Evolutionary conservation across 1,284 basidiomycete species (phyloP).

Genomic region (Tausonia pullulans): DNA sequence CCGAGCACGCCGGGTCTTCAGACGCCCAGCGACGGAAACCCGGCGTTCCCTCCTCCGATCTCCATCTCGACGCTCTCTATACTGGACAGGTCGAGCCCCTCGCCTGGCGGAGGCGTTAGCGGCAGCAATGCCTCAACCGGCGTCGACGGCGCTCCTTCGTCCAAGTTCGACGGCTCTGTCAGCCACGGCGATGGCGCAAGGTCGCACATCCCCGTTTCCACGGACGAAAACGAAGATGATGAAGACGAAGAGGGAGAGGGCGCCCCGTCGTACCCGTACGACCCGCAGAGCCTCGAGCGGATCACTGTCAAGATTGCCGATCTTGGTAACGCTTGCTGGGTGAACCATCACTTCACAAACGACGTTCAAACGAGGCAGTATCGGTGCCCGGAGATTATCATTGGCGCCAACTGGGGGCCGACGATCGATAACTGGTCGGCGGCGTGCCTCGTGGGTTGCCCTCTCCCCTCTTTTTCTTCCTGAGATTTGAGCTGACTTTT

Average conservation of each 20-base stretch:
- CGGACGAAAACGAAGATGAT: constrained; percentile 33
- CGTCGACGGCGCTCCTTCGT: constrained; percentile 9
- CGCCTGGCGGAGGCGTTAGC: too few relatives aligned
- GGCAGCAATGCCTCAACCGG: constrained; percentile 22
- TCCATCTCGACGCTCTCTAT: constrained; percentile 24
- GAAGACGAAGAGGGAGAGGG: constrained; percentile 1
- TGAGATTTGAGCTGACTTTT: background rate
- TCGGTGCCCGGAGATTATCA: constrained; percentile 90
- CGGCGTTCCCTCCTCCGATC: constrained; percentile 13
- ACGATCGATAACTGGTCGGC: constrained; percentile 96
- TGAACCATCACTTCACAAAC: constrained; percentile 40
- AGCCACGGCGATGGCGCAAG: constrained; percentile 13
- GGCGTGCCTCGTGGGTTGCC: constrained; percentile 65
- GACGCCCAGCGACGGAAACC: too few relatives aligned
- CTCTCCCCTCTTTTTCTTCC: background rate
- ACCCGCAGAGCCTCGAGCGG: constrained; percentile 53
- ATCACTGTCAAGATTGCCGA: constrained; percentile 99
- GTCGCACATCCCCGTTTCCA: constrained; percentile 18
- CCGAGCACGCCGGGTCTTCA: too few relatives aligned
- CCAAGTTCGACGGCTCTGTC: constrained; percentile 6
- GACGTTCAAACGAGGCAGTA: constrained; percentile 82
- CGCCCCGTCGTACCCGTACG: constrained; percentile 44
- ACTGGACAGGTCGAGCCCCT: background rate
- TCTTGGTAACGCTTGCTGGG: constrained; percentile 65
- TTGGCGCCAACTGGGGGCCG: constrained; percentile 83